Evolutionary conservation across 441 rosid species (phyloP).

Genomic region (Geranium incanum): DNA sequence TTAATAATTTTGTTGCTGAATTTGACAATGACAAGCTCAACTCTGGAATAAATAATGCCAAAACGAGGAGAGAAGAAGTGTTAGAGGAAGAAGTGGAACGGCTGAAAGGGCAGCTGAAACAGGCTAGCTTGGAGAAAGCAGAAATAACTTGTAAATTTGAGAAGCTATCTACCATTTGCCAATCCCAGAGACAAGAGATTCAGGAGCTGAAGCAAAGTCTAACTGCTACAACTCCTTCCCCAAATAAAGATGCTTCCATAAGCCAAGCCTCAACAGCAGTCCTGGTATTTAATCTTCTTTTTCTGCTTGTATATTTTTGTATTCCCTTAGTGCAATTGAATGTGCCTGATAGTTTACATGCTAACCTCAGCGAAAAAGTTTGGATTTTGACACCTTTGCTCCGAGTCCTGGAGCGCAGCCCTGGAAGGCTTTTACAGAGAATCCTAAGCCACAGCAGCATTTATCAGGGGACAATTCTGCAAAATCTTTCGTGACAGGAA

Average conservation of each 20-base stretch:
- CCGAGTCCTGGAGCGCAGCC: constrained; percentile 43
- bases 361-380: constrained; percentile 29
- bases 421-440: constrained; percentile 77
- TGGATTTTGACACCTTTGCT: constrained; percentile 28
- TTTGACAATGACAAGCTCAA: constrained; percentile 63
- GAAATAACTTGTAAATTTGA: constrained; percentile 76
- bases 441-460: constrained; percentile 37
- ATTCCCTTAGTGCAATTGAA: not conserved
- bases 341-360: constrained; percentile 13
- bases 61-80: constrained; percentile 41
- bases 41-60: constrained; percentile 27
- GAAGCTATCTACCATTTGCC: constrained; percentile 86
- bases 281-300: constrained; percentile 11
- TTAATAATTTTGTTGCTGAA: constrained; percentile 72
- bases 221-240: constrained; percentile 53
- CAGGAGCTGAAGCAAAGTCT: constrained; percentile 86
- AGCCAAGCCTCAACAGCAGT: constrained; percentile 39
- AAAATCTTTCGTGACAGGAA: constrained; percentile 53
- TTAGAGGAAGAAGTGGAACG: constrained; percentile 58
- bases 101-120: constrained; percentile 70
- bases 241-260: constrained; percentile 39
- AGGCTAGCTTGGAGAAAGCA: constrained; percentile 56
- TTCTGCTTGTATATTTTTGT: not conserved
- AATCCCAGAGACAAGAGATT: constrained; percentile 87
- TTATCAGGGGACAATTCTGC: constrained; percentile 30